A percentile compares a stretch with the other conserved stretches of the same genome.
These are phyloP conservation scores for Pythium inflatum DNA, from an alignment of 352 stramenopile genomes.

Conservation along the genomic window DNA sequence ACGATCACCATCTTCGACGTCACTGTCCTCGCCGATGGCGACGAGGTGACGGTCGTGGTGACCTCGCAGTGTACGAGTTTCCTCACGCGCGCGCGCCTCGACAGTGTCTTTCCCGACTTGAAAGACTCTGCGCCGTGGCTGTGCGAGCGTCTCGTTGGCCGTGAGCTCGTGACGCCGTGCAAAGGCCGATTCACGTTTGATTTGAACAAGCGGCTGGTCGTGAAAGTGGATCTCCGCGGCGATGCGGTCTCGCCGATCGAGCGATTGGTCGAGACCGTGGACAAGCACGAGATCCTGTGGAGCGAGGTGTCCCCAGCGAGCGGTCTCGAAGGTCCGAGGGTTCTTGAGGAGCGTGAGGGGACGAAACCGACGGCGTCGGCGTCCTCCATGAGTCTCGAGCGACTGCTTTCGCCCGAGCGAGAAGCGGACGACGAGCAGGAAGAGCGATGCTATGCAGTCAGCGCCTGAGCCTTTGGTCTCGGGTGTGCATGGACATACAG, in stretches of 20 bases:
- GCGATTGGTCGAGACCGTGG: not conserved
- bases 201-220: not conserved
- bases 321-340: too few relatives aligned
- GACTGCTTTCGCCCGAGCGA: constrained; percentile 1
- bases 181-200: not conserved
- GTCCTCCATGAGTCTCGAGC: constrained; percentile 1
- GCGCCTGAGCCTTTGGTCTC: too few relatives aligned
- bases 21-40: not conserved
- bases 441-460: too few relatives aligned
- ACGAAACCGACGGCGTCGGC: not conserved
- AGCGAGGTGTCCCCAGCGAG: too few relatives aligned
- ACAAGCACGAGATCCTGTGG: not conserved
- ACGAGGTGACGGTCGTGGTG: not conserved
- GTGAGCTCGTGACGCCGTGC: not conserved
- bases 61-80: not conserved
- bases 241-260: not conserved
- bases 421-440: not conserved
- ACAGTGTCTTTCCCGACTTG: not conserved
- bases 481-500: too few relatives aligned
- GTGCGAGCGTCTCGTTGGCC: not conserved
- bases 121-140: not conserved
- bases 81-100: not conserved
- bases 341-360: too few relatives aligned
- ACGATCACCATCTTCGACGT: not conserved
- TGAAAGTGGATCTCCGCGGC: not conserved